phyloP scores from a whole-genome alignment of 2,329 filamentous ascomycete species.

The Cadophora gregata region DNA sequence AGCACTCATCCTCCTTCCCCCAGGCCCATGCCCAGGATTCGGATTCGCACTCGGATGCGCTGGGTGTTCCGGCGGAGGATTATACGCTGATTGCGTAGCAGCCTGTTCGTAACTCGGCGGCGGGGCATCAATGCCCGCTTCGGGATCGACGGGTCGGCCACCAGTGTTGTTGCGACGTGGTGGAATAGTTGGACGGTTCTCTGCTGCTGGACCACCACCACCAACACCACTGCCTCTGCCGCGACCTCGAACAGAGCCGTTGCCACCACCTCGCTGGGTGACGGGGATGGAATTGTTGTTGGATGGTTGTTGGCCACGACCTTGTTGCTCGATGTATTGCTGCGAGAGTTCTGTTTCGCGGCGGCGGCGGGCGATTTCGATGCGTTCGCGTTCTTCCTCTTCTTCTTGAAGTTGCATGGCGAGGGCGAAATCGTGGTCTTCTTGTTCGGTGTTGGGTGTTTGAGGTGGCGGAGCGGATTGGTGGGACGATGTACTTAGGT shows the following conservation, averaged over 20 bases:
- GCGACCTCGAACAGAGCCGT: no score
- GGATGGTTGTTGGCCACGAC: conserved; percentile 44
- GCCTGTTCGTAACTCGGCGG: conserved; percentile 72
- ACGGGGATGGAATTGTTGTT: conserved; percentile 39
- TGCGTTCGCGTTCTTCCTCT: conserved; percentile 79
- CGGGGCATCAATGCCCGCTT: conserved; percentile 56
- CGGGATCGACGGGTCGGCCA: conserved; percentile 40
- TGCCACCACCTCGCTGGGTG: conserved; percentile 39
- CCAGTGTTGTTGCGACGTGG: conserved; percentile 46
- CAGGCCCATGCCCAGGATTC: neutral
- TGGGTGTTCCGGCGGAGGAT: conserved; percentile 54
- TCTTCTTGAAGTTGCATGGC: conserved; percentile 94
- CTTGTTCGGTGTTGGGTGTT: conserved; percentile 59
- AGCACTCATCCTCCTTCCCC: conserved; percentile 35
- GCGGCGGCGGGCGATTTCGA: conserved; percentile 63
- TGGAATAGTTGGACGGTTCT: conserved; percentile 52
- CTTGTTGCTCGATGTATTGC: conserved; percentile 72
- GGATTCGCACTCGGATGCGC: conserved; percentile 44
- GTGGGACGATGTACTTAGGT: conserved; percentile 19
- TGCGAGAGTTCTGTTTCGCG: conserved; percentile 73
- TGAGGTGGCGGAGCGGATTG: conserved; percentile 27
- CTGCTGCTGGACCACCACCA: conserved; percentile 31
- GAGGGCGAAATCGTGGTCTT: conserved; percentile 85
- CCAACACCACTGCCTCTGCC: no score
- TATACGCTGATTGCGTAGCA: conserved; percentile 60